Evolutionary conservation across 2,329 filamentous ascomycete genomes (phyloP).

Genomic region (Penicillium sumatraense): DNA sequence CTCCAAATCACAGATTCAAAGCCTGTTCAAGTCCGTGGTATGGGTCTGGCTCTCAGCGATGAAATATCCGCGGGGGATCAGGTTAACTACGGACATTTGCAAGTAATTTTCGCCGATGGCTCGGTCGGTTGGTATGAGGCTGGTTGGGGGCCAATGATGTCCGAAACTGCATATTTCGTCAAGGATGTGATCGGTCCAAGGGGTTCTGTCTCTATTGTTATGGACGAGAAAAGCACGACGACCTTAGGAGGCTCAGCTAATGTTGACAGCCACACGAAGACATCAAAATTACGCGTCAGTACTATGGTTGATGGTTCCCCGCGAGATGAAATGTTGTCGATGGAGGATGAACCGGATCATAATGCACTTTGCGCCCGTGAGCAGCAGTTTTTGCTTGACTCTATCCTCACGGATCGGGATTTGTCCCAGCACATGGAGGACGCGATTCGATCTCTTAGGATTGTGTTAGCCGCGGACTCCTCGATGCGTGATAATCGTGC

Average conservation of each 20-base stretch:
- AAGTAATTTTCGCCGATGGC: conserved; percentile 21
- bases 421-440: conserved; percentile 20
- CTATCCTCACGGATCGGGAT: conserved; percentile 15
- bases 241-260: conserved; percentile 10
- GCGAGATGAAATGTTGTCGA: conserved; percentile 18
- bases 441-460: conserved; percentile 18
- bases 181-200: conserved; percentile 22
- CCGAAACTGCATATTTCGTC: conserved; percentile 23
- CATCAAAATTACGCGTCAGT: conserved; percentile 17
- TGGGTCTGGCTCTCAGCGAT: conserved; percentile 20
- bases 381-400: conserved; percentile 21
- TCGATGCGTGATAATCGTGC: conserved; percentile 21
- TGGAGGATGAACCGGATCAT: conserved; percentile 20
- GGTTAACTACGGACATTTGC: conserved; percentile 25
- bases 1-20: conserved; percentile 23
- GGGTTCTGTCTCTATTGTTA: conserved; percentile 24
- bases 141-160: conserved; percentile 26
- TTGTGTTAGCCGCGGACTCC: conserved; percentile 21
- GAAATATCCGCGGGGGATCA: conserved; percentile 17
- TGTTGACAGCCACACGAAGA: conserved; percentile 21
- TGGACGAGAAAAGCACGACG: conserved; percentile 7
- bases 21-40: conserved; percentile 22
- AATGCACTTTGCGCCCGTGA: conserved; percentile 24
- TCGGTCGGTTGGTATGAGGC: conserved; percentile 25
- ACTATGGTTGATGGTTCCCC: conserved; percentile 13